These are phyloP conservation scores for Dactylellina sp. DNA, from an alignment of 2,329 filamentous ascomycete genomes.

Conservation along the genomic window DNA sequence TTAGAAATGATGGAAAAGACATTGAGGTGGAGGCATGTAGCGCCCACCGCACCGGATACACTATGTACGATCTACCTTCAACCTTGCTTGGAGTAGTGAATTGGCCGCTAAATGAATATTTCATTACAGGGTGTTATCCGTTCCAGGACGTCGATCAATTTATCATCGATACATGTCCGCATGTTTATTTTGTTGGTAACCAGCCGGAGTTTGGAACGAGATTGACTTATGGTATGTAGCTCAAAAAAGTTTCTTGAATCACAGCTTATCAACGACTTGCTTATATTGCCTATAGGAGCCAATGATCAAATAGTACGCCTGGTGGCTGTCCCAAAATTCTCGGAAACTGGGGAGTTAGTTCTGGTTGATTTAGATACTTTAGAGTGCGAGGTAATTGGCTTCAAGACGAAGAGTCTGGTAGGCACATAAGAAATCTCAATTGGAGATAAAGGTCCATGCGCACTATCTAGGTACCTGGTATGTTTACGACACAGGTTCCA, in stretches of 20 bases:
- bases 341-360: constrained; percentile 80
- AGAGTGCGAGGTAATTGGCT: constrained; percentile 77
- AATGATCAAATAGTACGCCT: constrained; percentile 79
- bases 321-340: constrained; percentile 85
- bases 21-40: constrained; percentile 89
- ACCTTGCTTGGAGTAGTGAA: constrained; percentile 59
- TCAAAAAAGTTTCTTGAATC: background rate
- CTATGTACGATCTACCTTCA: constrained; percentile 76
- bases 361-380: constrained; percentile 87
- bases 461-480: too few species aligned
- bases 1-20: constrained; percentile 93
- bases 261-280: background rate
- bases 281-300: constrained; percentile 63
- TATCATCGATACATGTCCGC: constrained; percentile 82
- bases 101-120: too few species aligned
- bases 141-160: constrained; percentile 95
- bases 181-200: constrained; percentile 89
- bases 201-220: constrained; percentile 82
- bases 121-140: constrained; percentile 82
- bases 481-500: too few species aligned
- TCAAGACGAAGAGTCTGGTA: constrained; percentile 39
- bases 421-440: too few species aligned
- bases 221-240: constrained; percentile 69
- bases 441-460: too few species aligned
- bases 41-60: constrained; percentile 95